Conservation (phyloP, 83 land plant genomes). For the Picea engelmannii region DNA sequence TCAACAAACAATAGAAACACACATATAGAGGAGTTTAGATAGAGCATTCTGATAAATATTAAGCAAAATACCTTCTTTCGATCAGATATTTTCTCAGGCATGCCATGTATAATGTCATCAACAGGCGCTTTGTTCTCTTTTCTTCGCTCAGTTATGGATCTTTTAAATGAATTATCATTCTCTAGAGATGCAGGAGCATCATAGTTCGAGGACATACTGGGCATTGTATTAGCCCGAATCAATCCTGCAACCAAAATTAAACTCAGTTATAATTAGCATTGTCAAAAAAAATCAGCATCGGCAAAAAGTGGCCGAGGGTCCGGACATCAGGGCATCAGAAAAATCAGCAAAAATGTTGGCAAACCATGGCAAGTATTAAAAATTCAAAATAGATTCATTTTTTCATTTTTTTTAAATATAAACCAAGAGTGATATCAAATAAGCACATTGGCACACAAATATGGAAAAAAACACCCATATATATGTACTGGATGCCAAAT, state of each 20-base stretch:
- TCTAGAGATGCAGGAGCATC: not conserved
- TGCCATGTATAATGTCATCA: not conserved
- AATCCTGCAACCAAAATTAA: slow-evolving; percentile 11
- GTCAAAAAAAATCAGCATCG: too few relatives aligned
- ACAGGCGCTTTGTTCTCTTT: slow-evolving; percentile 14
- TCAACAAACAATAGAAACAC: slow-evolving; percentile 1
- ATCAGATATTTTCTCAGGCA: slow-evolving; percentile 5
- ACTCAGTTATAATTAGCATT: not conserved
- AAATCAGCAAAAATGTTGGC: too few relatives aligned
- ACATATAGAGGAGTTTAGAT: not conserved
- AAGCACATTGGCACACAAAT: too few relatives aligned
- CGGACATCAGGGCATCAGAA: too few relatives aligned
- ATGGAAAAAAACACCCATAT: too few relatives aligned
- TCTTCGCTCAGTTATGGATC: slow-evolving; percentile 15
- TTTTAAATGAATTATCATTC: slow-evolving; percentile 3
- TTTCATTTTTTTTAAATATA: too few relatives aligned
- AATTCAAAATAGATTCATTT: too few relatives aligned
- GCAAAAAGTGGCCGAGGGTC: too few relatives aligned
- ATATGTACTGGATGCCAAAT: too few relatives aligned
- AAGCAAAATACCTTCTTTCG: slow-evolving; percentile 10
- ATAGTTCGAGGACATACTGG: not conserved
- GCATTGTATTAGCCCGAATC: slow-evolving; percentile 17
- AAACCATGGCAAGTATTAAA: too few relatives aligned
- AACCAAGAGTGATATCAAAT: too few relatives aligned
- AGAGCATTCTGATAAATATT: not conserved